These are phyloP conservation scores for Apiospora phragmitis DNA, from an alignment of 2,329 filamentous ascomycete species.

Conservation along the genomic window DNA sequence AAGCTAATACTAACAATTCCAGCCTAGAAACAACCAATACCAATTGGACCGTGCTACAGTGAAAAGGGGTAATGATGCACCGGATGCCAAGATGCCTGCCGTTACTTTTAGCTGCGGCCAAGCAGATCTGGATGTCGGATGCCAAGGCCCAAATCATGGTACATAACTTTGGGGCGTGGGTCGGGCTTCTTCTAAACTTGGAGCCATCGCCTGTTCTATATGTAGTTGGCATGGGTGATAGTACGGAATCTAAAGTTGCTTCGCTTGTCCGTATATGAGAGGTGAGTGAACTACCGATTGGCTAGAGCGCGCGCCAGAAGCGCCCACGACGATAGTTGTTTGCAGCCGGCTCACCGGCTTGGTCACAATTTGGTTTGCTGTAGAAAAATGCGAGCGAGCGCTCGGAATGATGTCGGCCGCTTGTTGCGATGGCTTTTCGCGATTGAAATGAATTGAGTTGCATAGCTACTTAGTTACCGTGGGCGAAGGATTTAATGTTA, in stretches of 20 bases:
- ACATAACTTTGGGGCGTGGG: background rate
- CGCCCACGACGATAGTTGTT: background rate
- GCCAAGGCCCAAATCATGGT: background rate
- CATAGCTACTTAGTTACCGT: background rate
- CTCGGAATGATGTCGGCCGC: background rate
- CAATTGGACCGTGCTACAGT: background rate
- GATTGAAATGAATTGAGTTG: too few species aligned
- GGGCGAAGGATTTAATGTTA: too few species aligned
- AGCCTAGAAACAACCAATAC: background rate
- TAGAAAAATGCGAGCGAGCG: background rate
- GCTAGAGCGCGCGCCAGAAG: background rate
- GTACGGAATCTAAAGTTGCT: background rate
- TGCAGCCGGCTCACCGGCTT: background rate
- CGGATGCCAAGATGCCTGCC: too few species aligned
- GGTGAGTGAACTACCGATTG: background rate
- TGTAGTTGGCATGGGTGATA: background rate
- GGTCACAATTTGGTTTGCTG: background rate
- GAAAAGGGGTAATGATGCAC: background rate
- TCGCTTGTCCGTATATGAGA: background rate
- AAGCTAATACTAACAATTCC: background rate
- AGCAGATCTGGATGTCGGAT: slow-evolving; percentile 2
- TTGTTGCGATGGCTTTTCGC: background rate
- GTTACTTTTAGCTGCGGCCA: background rate
- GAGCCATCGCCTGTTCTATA: background rate
- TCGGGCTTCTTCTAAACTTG: background rate